These are phyloP conservation scores for Flaveria brownii DNA, from an alignment of 129 eudicot genomes.

Conservation along the genomic window DNA sequence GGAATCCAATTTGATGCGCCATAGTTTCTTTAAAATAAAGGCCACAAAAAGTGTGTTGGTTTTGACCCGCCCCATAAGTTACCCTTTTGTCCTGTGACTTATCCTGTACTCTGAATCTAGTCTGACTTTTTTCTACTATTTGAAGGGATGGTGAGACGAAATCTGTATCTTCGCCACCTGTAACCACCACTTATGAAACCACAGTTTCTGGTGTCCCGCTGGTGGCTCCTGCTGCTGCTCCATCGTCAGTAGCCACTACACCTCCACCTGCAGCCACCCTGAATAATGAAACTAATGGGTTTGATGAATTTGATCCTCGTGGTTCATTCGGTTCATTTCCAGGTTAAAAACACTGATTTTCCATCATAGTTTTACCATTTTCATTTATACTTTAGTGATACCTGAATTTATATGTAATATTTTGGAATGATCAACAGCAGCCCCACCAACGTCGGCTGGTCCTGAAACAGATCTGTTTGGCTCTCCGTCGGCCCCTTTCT, in stretches of 20 bases:
- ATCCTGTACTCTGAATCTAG: constrained; percentile 11
- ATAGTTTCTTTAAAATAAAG: not conserved
- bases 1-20: not conserved
- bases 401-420: not conserved
- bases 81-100: not conserved
- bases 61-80: not conserved
- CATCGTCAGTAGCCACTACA: constrained; percentile 39
- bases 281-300: constrained; percentile 45
- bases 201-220: constrained; percentile 26
- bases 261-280: constrained; percentile 43
- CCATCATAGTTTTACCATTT: not conserved
- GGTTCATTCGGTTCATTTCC: constrained; percentile 64
- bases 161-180: constrained; percentile 52
- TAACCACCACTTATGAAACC: constrained; percentile 40
- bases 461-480: constrained; percentile 78
- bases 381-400: not conserved
- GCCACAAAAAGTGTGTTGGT: not conserved
- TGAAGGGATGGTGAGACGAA: constrained; percentile 71
- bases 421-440: constrained; percentile 44
- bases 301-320: constrained; percentile 92
- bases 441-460: constrained; percentile 50
- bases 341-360: constrained; percentile 35
- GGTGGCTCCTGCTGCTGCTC: constrained; percentile 32
- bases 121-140: constrained; percentile 7
- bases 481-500: constrained; percentile 63